A percentile compares a stretch with the other conserved stretches of the same genome.
Evolutionary conservation across 1,139 yeast species (phyloP).

Genomic region (Blastobotrys petasosporus): DNA sequence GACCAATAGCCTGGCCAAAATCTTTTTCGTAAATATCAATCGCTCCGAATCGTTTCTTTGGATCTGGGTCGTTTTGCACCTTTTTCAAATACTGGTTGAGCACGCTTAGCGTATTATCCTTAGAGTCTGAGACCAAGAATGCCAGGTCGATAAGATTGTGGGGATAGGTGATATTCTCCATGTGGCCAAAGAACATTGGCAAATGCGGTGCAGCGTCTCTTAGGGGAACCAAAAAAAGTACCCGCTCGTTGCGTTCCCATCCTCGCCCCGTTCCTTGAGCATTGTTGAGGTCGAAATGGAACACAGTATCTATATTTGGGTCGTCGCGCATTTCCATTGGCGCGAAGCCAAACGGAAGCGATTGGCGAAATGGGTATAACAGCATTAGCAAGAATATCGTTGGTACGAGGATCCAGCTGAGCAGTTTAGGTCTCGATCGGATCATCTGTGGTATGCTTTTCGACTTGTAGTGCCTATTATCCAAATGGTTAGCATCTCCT

Average conservation of each 20-base stretch:
- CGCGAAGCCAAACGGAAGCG: slow-evolving; percentile 6
- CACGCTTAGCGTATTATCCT: slow-evolving; percentile 57
- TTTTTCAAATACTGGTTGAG: slow-evolving; percentile 41
- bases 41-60: slow-evolving; percentile 51
- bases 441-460: slow-evolving; percentile 10
- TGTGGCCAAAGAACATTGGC: slow-evolving; percentile 59
- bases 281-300: slow-evolving; percentile 48
- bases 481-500: no score
- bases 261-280: slow-evolving; percentile 50
- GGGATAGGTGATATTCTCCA: slow-evolving; percentile 57
- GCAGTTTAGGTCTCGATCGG: slow-evolving; percentile 3
- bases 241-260: slow-evolving; percentile 52
- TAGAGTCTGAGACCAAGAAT: slow-evolving; percentile 58
- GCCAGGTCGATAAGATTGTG: slow-evolving; percentile 61
- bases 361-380: slow-evolving; percentile 2
- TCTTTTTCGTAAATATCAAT: slow-evolving; percentile 58
- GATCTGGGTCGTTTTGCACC: slow-evolving; percentile 50
- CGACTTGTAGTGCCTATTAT: slow-evolving; percentile 1
- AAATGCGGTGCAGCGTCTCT: slow-evolving; percentile 66
- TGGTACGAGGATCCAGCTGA: not conserved
- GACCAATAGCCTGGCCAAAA: slow-evolving; percentile 66
- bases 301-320: slow-evolving; percentile 38
- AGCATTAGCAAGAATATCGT: slow-evolving; percentile 1
- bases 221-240: slow-evolving; percentile 60
- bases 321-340: slow-evolving; percentile 22